Evolutionary conservation across 192 early-diverging fungal genomes (phyloP), one percentile per base, ranked within the genome.

Genomic region (Backusella macrospora): DNA sequence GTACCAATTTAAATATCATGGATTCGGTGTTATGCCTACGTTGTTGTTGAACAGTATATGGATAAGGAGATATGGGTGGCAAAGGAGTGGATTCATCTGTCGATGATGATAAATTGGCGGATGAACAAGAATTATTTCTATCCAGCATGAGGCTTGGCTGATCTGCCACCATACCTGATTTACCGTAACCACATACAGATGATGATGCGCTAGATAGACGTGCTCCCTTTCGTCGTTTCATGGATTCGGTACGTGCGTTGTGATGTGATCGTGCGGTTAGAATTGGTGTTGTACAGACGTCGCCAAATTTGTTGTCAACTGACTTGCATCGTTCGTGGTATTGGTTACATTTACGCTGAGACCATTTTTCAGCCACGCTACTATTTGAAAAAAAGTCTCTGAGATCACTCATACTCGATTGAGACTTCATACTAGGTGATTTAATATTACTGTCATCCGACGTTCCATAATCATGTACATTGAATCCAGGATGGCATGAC

Each of bases 271-370:
- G 46, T 39, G 78, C 78, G 0, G 70, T 75, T 26, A 80, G 39
- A 62, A 80, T 62, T n/a, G 74, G 74, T 29, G 74, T 75, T 1
- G 78, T 80, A 45, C 65, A 76, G 4, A 80, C 74, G 37, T 80
- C 78, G 8, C 75, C 65, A 72, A 76, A 73, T 46, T 70, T 80
- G 15, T 65, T 23, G 55, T 80, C 78, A 7, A 80, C 42, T 4
- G 78, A 39, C 29, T 72, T 55, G 18, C 74, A 65, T 40, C 67
- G 46, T 3, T 64, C 45, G 8, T 75, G 73, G 18, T 72, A 75
- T 49, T 80, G 78, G 12, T 23, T 68, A n/a, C 34, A 62, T 40
- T 80, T 80, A 1, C 55, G 23, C 29, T 76, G 70, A 5, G 69
- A 66, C 78, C 70, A 76, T 62, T 76, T 76, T 21, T 68, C 78